Evolutionary conservation across 2,329 filamentous ascomycete genomes (phyloP), one percentile per base, ranked within the genome.

Genomic region (Penicillium rolfsii): DNA sequence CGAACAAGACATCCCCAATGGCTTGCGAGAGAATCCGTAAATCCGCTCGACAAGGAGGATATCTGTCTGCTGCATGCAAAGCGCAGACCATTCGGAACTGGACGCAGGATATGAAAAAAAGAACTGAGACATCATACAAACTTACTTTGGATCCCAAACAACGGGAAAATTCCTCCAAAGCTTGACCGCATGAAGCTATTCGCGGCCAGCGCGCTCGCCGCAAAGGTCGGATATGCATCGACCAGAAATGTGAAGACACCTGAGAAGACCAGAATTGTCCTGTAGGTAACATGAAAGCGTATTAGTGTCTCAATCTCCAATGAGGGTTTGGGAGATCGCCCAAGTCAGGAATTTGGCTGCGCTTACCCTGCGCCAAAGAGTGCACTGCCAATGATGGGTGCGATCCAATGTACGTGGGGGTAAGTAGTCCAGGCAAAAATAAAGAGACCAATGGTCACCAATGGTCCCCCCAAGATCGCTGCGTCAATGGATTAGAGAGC

Each of bases 221-320:
- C 79, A 68, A 79, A 81, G 19, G 77, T 70, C 3, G 80, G 79
- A 70, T 80, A 82, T 14, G 79, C 80, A 70, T 89, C 86, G 11
- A 94, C 91, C 65, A 96, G 80, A 78, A 96, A 97, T 12, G 92
- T 96, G 76, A 96, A 97, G 66, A 96, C 87, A 55, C 92, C 91
- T 59, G 87, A 89, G 77, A 91, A 97, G 33, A 90, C 87, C 60
- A 96, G 84, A 62, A 96, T 84, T 57, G 86, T 89, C 55, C 90
- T 91, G 71, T 65, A 58, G 67, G 63, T 63, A 60, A 50, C 59
- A 70, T 64, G 43, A 48, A n/a, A 57, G 53, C 14, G 56, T 43
- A 68, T 69, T 46, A 66, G 63, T 67, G 68, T 71, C 74, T 22
- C 41, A 30, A 52, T 30, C 7, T 28, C 22, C 12, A 64, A 60